Conservation (phyloP, 23 red algal genomes). For the Gracilaria gracilis region DNA sequence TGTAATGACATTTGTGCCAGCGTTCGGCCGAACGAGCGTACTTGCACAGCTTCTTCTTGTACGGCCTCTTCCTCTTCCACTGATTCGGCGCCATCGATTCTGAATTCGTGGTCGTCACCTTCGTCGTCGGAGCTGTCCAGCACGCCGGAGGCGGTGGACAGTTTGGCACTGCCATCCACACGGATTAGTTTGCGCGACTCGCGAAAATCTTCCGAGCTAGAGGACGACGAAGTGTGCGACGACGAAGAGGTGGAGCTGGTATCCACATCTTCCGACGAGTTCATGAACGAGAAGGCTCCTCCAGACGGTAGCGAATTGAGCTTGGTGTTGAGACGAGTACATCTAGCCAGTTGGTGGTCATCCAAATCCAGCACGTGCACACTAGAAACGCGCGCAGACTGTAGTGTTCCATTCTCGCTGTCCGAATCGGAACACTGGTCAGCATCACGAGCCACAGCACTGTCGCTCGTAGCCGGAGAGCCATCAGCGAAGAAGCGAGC, state of each 20-base stretch:
- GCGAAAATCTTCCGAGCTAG: not conserved
- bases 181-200: slow-evolving; percentile 49
- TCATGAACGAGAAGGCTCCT: slow-evolving; percentile 59
- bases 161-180: slow-evolving; percentile 63
- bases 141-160: slow-evolving; percentile 40
- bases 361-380: slow-evolving; percentile 14
- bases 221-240: not conserved
- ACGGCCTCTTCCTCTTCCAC: slow-evolving; percentile 63
- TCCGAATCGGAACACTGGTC: slow-evolving; percentile 19
- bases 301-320: slow-evolving; percentile 63
- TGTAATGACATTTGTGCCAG: slow-evolving; percentile 29
- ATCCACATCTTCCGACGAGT: slow-evolving; percentile 55
- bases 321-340: slow-evolving; percentile 53
- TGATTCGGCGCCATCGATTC: slow-evolving; percentile 49
- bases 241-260: not conserved
- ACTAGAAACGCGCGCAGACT: slow-evolving; percentile 26
- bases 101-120: slow-evolving; percentile 43
- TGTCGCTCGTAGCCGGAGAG: too few species aligned
- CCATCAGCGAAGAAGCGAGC: slow-evolving; percentile 16
- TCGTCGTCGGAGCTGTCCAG: slow-evolving; percentile 1
- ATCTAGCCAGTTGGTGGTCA: slow-evolving; percentile 21
- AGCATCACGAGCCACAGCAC: not conserved
- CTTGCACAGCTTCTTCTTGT: too few species aligned
- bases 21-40: slow-evolving; percentile 43
- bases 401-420: slow-evolving; percentile 25